Evolutionary conservation across 306 rosid genomes (phyloP).

Genomic region (Echinosophora koreensis): DNA sequence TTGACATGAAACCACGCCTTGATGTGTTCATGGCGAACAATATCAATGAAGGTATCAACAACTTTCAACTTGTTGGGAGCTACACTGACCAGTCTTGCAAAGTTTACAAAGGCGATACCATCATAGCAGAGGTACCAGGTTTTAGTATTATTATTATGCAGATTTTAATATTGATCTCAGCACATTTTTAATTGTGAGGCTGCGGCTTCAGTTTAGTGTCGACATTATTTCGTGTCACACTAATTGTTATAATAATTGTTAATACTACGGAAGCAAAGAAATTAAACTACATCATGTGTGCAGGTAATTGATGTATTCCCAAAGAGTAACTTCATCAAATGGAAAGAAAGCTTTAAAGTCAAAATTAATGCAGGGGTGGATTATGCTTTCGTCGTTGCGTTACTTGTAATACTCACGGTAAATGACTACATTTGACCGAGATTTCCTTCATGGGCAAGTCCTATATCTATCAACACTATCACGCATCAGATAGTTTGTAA

Average conservation of each 20-base stretch:
- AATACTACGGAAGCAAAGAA: neutral
- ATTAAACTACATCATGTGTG: neutral
- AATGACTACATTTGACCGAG: constrained; percentile 37
- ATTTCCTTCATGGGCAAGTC: neutral
- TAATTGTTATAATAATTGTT: no score
- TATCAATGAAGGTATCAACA: neutral
- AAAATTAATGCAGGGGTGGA: constrained; percentile 43
- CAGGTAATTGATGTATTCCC: constrained; percentile 40
- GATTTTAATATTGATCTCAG: neutral
- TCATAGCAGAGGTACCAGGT: constrained; percentile 32
- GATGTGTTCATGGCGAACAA: constrained; percentile 25
- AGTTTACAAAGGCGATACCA: constrained; percentile 35
- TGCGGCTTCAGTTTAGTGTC: no score
- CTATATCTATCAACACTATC: neutral
- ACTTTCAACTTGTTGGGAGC: constrained; percentile 43
- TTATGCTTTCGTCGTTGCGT: constrained; percentile 44
- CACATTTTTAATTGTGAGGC: neutral
- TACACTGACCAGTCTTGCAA: constrained; percentile 16
- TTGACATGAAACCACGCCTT: constrained; percentile 35
- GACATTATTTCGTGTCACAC: no score
- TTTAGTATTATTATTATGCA: neutral
- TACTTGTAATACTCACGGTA: constrained; percentile 41
- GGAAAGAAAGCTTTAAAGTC: constrained; percentile 37
- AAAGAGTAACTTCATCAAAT: constrained; percentile 29
- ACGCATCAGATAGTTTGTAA: neutral